phyloP scores from a whole-genome alignment of 202 grass and related monocot species.

The Schoenoplectus tabernaemontani region DNA sequence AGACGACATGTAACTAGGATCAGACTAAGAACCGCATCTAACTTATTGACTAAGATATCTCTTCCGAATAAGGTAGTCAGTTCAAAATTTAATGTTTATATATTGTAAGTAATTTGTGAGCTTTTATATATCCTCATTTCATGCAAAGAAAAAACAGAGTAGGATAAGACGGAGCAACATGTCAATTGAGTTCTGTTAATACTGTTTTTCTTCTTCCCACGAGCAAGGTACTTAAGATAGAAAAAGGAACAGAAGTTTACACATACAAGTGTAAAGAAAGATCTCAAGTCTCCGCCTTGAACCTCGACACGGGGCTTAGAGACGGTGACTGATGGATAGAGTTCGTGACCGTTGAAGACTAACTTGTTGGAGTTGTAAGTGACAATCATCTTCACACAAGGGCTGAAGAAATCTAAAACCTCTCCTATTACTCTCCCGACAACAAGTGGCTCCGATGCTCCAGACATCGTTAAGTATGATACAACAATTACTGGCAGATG shows the following conservation, averaged over 20 bases:
- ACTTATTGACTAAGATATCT: background rate
- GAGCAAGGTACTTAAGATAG: background rate
- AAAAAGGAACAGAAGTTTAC: background rate
- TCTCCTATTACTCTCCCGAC: conserved; percentile 83
- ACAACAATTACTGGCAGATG: background rate
- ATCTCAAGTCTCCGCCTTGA: conserved; percentile 56
- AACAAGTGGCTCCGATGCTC: conserved; percentile 57
- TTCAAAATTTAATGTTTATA: background rate
- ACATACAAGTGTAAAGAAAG: conserved; percentile 82
- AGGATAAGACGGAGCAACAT: background rate
- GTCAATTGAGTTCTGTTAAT: background rate
- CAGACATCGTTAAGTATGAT: conserved; percentile 38
- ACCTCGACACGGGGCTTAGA: conserved; percentile 71
- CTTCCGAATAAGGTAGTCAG: background rate
- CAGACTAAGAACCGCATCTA: background rate
- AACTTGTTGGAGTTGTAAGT: conserved; percentile 77
- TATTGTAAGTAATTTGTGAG: background rate
- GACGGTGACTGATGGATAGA: conserved; percentile 61
- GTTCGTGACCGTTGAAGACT: conserved; percentile 73
- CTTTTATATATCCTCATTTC: background rate
- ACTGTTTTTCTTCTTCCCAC: background rate
- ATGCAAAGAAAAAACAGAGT: background rate
- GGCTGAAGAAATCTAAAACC: conserved; percentile 68
- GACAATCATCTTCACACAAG: conserved; percentile 63
- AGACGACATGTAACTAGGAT: background rate